A percentile compares a stretch with the other conserved stretches of the same genome.
Conservation (phyloP, 306 rosid species). For the Rosa rugosa region DNA sequence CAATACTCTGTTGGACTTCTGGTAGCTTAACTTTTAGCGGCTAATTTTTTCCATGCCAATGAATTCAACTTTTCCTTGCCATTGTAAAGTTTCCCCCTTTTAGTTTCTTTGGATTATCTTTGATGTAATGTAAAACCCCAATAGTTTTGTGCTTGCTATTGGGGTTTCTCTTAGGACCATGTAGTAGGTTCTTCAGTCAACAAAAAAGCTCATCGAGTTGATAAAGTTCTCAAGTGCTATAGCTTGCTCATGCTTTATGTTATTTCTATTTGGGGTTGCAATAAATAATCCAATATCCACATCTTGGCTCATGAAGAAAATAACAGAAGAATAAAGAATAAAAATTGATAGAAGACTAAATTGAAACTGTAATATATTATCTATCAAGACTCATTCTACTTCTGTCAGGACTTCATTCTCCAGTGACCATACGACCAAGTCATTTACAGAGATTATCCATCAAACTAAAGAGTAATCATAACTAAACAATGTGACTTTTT, state of each 20-base stretch:
- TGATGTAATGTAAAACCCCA: constrained; percentile 16
- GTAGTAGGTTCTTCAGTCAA: constrained; percentile 6
- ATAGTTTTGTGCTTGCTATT: constrained; percentile 22
- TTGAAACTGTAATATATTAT: neutral
- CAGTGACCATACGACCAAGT: too few relatives aligned
- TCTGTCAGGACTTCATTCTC: neutral
- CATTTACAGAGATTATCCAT: too few relatives aligned
- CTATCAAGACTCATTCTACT: neutral
- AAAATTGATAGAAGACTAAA: neutral
- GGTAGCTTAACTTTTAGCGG: constrained; percentile 20
- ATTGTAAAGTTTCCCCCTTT: constrained; percentile 31
- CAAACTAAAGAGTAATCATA: too few relatives aligned
- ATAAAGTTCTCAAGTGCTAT: neutral
- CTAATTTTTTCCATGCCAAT: constrained; percentile 19
- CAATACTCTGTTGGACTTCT: constrained; percentile 50
- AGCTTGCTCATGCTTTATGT: neutral
- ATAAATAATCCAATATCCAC: neutral
- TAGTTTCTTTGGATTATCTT: constrained; percentile 3
- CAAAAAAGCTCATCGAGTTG: constrained; percentile 6
- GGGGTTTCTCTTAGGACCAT: constrained; percentile 12
- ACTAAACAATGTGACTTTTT: too few relatives aligned
- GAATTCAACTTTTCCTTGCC: constrained; percentile 20
- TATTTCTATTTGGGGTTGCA: neutral
- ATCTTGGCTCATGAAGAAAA: neutral
- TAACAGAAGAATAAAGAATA: neutral